phyloP scores from a whole-genome alignment of 208 protist species.

The Leishmania aethiopica region DNA sequence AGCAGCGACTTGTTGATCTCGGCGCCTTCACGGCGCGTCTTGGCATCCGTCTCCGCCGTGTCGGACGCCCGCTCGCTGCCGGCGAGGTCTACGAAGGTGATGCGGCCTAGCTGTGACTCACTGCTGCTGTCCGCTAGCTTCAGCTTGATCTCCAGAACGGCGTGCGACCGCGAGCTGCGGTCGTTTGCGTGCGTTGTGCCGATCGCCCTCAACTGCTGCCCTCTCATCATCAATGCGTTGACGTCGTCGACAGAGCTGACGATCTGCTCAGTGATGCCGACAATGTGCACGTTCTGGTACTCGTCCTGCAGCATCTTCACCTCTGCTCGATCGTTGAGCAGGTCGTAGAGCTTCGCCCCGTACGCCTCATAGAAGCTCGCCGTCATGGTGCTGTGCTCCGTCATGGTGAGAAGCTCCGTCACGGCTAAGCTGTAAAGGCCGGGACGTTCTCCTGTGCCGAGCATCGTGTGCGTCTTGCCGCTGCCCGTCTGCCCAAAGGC shows the following conservation, averaged over 20 bases:
- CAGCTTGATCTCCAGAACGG: slow-evolving; percentile 80
- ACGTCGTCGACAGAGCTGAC: slow-evolving; percentile 75
- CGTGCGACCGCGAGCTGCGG: slow-evolving; percentile 83
- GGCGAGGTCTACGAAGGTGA: slow-evolving; percentile 98
- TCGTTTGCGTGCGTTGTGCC: slow-evolving; percentile 90
- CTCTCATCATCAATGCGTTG: slow-evolving; percentile 78
- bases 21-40: slow-evolving; percentile 93
- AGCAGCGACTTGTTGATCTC: slow-evolving; percentile 98
- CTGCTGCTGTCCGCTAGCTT: slow-evolving; percentile 27
- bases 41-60: slow-evolving; percentile 83
- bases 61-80: slow-evolving; percentile 97
- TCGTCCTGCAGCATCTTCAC: slow-evolving; percentile 93
- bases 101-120: slow-evolving; percentile 68
- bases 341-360: slow-evolving; percentile 92
- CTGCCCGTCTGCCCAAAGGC: slow-evolving; percentile 97
- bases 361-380: slow-evolving; percentile 97
- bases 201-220: slow-evolving; percentile 70
- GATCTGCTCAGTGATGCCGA: slow-evolving; percentile 85
- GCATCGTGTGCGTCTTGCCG: slow-evolving; percentile 94
- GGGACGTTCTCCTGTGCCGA: slow-evolving; percentile 50
- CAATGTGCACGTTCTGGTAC: slow-evolving; percentile 89
- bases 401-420: slow-evolving; percentile 88
- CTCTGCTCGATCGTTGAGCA: slow-evolving; percentile 89
- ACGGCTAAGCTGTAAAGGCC: slow-evolving; percentile 94
- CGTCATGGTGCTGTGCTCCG: slow-evolving; percentile 38